Conservation (phyloP, 176 grass and related monocot species). For the Aegilops bicornis region DNA sequence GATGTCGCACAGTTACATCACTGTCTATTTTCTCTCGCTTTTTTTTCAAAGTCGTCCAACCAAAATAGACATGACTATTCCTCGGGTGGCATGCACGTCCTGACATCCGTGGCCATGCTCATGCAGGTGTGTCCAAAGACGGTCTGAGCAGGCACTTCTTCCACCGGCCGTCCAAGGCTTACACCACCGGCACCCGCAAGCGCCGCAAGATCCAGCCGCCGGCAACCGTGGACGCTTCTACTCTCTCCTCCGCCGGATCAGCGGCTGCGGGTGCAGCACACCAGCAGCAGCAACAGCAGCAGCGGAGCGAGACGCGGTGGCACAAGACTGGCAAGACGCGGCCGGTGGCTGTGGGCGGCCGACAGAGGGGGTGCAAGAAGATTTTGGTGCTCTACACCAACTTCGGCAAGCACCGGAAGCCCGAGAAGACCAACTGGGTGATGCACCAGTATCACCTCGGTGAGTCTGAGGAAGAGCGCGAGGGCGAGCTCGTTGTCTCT, state of each 20-base stretch:
- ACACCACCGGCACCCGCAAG: conserved; percentile 93
- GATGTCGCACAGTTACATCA: conserved; percentile 36
- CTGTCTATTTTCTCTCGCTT: background rate
- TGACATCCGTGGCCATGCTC: conserved; percentile 14
- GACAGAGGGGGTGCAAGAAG: conserved; percentile 88
- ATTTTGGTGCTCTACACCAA: conserved; percentile 96
- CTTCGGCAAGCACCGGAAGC: conserved; percentile 79
- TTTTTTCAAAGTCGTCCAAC: conserved; percentile 32
- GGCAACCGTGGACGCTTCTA: background rate
- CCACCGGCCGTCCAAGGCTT: conserved; percentile 92
- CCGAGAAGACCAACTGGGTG: conserved; percentile 96
- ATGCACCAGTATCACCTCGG: conserved; percentile 99
- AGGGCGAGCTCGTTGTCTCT: conserved; percentile 91
- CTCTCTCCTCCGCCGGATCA: background rate
- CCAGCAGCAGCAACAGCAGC: conserved; percentile 27
- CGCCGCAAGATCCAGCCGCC: conserved; percentile 78
- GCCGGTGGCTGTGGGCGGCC: conserved; percentile 59
- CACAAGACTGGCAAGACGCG: conserved; percentile 97
- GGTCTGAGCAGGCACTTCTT: conserved; percentile 90
- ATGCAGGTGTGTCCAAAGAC: conserved; percentile 84
- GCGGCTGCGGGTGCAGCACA: background rate
- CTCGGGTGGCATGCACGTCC: background rate
- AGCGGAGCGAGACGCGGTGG: conserved; percentile 83
- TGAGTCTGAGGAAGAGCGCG: conserved; percentile 69
- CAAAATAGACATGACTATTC: conserved; percentile 20